Percentiles rank a stretch among this genome's conserved stretches.
phyloP scores from a whole-genome alignment of 164 flowering plant species.

The Chimonanthus praecox region DNA sequence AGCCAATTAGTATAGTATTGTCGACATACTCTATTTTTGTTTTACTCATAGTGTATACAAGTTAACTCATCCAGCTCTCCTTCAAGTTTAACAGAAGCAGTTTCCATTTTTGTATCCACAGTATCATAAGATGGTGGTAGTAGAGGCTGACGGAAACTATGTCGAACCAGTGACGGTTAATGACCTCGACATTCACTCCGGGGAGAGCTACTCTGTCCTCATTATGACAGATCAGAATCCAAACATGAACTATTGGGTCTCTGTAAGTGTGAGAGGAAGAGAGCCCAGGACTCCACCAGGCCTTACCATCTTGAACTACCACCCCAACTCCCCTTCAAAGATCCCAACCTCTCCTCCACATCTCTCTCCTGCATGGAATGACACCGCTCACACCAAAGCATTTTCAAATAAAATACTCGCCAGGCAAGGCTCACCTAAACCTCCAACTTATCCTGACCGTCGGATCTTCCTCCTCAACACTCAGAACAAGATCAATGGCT shows the following conservation, averaged over 20 bases:
- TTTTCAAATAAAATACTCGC: slow-evolving; percentile 47
- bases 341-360: slow-evolving; percentile 63
- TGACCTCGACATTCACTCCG: slow-evolving; percentile 76
- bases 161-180: slow-evolving; percentile 53
- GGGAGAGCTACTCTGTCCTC: slow-evolving; percentile 85
- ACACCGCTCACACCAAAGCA: slow-evolving; percentile 44
- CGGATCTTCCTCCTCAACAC: slow-evolving; percentile 73
- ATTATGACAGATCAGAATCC: slow-evolving; percentile 64
- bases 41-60: too few relatives aligned
- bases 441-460: slow-evolving; percentile 41
- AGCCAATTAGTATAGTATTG: too few relatives aligned
- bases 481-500: slow-evolving; percentile 63
- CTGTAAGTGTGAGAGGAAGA: slow-evolving; percentile 57
- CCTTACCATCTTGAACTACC: slow-evolving; percentile 69
- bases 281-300: slow-evolving; percentile 63
- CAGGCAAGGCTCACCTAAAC: slow-evolving; percentile 36
- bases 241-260: slow-evolving; percentile 64
- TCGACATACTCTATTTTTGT: too few relatives aligned
- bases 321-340: slow-evolving; percentile 34
- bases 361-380: slow-evolving; percentile 62
- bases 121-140: slow-evolving; percentile 77
- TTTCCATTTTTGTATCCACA: slow-evolving; percentile 16
- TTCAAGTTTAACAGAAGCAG: not conserved
- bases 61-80: not conserved
- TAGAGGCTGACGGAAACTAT: slow-evolving; percentile 95